Percentiles rank a stretch among this genome's conserved stretches.
phyloP scores from a whole-genome alignment of 805 yeast genomes.

The Pichia membranifaciens region DNA sequence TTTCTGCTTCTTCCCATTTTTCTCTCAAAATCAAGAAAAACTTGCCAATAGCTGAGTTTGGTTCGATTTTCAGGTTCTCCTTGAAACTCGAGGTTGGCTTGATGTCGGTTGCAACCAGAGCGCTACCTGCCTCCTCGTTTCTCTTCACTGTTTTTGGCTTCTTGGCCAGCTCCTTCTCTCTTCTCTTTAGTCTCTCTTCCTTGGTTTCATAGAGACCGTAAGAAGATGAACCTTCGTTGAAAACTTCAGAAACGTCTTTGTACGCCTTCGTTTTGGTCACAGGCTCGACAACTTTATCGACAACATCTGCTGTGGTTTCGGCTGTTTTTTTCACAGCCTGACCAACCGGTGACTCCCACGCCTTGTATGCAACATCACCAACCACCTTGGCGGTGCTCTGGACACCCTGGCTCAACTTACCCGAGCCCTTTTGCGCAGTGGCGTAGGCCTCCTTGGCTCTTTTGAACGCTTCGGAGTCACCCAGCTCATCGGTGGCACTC shows the following conservation, averaged over 20 bases:
- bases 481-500: conserved; percentile 91
- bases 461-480: conserved; percentile 90
- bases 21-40: conserved; percentile 53
- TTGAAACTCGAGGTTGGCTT: conserved; percentile 51
- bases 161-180: conserved; percentile 54
- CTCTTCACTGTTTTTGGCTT: conserved; percentile 65
- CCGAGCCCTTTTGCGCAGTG: conserved; percentile 66
- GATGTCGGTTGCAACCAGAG: conserved; percentile 74
- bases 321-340: conserved; percentile 83
- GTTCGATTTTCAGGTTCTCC: conserved; percentile 57
- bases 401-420: conserved; percentile 60
- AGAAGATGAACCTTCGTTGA: conserved; percentile 86
- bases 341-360: conserved; percentile 96
- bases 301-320: conserved; percentile 71
- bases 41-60: conserved; percentile 66
- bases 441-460: conserved; percentile 90
- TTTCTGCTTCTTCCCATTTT: conserved; percentile 90
- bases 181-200: conserved; percentile 70
- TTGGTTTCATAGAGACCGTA: conserved; percentile 91
- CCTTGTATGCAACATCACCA: conserved; percentile 81
- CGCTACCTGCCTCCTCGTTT: conserved; percentile 77
- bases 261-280: conserved; percentile 85
- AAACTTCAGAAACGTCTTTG: conserved; percentile 80
- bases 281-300: conserved; percentile 89
- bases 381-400: conserved; percentile 90